Base-by-base conservation (phyloP, 805 yeast species). In the Candida orba region DNA sequence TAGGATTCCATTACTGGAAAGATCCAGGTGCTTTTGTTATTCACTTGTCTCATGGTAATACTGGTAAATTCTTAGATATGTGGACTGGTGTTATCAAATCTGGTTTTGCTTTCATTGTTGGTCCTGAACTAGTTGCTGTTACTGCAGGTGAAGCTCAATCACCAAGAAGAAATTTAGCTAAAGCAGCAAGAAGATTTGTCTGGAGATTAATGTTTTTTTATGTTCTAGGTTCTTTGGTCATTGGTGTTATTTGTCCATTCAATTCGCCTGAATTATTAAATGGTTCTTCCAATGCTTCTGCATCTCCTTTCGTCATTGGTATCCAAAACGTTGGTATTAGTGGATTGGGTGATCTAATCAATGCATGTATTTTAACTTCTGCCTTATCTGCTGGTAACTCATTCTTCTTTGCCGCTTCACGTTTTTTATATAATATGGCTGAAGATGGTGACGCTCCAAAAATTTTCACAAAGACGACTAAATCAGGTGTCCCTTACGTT, bases 361-460 rank as follows among this genome's bases (percentile, higher is more conserved):
- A 88, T 60, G 91, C 84, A 5, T 79, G 84, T 61, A 82, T 88
- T 51, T 65, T 88, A 57, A 65, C 86, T 31, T 83, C 87, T 49
- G 90, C 87, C 39, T 76, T 85, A 62, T 84, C 93, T 8, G 91
- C 95, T 36, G 81, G 84, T 34, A 86, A 84, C 65, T 81, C 90
- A 2, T 89, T 82, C 65, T 72, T 85, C 58, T 84, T 83, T 63
- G 81, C 83, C 54, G 83, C 84, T 24, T 75, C 91, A 20, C 75
- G 95, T 71, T 78, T 82, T 36, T 66, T 82, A 29, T 83, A 81
- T 60, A 81, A 84, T 36, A 68, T 86, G 56, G 75, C 93, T 3
- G 75, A 76, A 41, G 83, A 81, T 51, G 85, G 87, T 17, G 81
- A 79, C 58, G 88, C 91, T n/a, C 93, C 93, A 51, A 69, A 67